These are phyloP conservation scores for Torulaspora delbrueckii DNA, from an alignment of 805 yeast genomes.

Conservation along the genomic window DNA sequence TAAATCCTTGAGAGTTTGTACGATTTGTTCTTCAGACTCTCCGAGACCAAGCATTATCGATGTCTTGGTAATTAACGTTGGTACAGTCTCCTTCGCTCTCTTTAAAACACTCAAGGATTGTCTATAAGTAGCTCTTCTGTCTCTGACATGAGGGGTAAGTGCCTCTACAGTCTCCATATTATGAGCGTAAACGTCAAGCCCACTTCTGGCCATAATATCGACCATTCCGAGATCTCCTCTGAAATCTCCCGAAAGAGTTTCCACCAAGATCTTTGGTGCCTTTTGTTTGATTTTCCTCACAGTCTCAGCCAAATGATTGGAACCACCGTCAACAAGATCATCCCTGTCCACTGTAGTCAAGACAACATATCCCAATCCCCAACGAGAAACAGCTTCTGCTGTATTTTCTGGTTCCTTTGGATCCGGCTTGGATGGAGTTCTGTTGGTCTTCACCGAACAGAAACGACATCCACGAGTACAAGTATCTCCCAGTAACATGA, in stretches of 20 bases:
- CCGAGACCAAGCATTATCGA: slow-evolving; percentile 96
- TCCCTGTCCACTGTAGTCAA: slow-evolving; percentile 97
- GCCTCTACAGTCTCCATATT: slow-evolving; percentile 95
- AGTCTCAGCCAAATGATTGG: slow-evolving; percentile 84
- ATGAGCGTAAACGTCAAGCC: slow-evolving; percentile 95
- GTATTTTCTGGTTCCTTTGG: slow-evolving; percentile 97
- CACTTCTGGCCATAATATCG: slow-evolving; percentile 72
- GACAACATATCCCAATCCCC: slow-evolving; percentile 98
- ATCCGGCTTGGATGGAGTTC: slow-evolving; percentile 84
- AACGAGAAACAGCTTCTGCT: slow-evolving; percentile 92
- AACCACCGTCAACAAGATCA: slow-evolving; percentile 89
- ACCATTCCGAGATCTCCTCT: slow-evolving; percentile 84
- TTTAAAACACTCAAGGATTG: slow-evolving; percentile 76
- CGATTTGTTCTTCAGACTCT: slow-evolving; percentile 85
- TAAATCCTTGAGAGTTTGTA: slow-evolving; percentile 69
- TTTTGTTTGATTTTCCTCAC: slow-evolving; percentile 77
- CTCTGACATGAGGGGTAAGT: slow-evolving; percentile 90
- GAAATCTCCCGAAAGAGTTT: slow-evolving; percentile 92
- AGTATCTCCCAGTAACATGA: slow-evolving; percentile 97
- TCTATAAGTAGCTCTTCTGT: slow-evolving; percentile 91
- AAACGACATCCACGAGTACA: slow-evolving; percentile 99
- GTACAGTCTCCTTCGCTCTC: slow-evolving; percentile 74
- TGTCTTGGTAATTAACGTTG: slow-evolving; percentile 80
- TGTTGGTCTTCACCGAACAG: slow-evolving; percentile 91
- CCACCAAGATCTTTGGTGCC: slow-evolving; percentile 88